A percentile compares a stretch with the other conserved stretches of the same genome.
phyloP scores from a whole-genome alignment of 164 flowering plant species.

The Chimonanthus salicifolius region DNA sequence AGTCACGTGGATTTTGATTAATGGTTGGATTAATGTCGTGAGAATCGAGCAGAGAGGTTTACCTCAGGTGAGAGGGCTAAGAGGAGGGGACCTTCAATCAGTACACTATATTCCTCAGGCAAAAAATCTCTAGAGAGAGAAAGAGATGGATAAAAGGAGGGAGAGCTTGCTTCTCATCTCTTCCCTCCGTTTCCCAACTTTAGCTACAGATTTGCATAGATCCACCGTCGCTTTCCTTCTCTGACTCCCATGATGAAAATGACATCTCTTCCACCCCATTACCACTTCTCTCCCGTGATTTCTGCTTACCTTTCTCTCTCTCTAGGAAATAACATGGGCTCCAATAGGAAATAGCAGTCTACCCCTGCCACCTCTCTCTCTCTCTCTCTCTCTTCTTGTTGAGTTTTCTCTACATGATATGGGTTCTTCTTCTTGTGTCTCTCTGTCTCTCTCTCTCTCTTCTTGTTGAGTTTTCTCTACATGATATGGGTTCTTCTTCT shows the following conservation, averaged over 20 bases:
- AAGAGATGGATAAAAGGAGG: background rate
- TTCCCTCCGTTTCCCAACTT: background rate
- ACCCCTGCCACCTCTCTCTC: background rate
- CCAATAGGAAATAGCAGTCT: no score
- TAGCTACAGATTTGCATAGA: background rate
- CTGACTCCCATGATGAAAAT: constrained; percentile 45
- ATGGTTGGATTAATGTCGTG: background rate
- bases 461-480: background rate
- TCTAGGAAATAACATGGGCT: background rate
- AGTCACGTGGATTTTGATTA: background rate
- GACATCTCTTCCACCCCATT: constrained; percentile 26
- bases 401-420: background rate
- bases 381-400: background rate
- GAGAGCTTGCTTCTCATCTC: background rate
- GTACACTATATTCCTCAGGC: background rate
- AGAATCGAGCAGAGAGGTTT: background rate
- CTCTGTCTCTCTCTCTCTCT: background rate
- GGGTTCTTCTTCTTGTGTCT: background rate
- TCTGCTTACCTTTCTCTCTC: constrained; percentile 17
- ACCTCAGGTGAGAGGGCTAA: background rate
- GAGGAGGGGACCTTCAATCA: background rate
- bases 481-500: background rate
- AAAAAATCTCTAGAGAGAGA: background rate
- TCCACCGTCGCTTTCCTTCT: constrained; percentile 6
- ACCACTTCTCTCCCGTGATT: constrained; percentile 29